Evolutionary conservation across 305 asterid genomes (phyloP), one percentile per base, ranked within the genome.

Genomic region (Ilex paraguariensis): DNA sequence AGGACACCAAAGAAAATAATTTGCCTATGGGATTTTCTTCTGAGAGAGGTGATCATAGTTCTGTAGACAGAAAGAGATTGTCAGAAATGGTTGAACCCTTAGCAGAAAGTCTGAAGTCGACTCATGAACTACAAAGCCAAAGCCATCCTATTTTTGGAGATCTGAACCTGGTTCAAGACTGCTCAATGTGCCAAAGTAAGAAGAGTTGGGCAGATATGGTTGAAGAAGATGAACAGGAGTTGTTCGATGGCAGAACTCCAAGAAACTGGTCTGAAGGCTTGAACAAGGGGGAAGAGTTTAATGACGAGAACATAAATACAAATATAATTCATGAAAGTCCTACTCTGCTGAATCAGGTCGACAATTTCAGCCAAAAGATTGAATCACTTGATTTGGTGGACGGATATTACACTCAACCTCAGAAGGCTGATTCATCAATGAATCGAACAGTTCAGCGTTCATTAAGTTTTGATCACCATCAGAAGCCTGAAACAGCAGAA

Each of bases 171-270:
- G 30, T 52, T 0, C 39, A 21, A 5, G 71, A 62, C 61, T 45
- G 16, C 48, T 32, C 69, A 12, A 48, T 40, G 11, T 32, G 79
- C n/a, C 65, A 66, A 30, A 64, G 50, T n/a, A 75, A 67, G 67
- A 84, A 76, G 80, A 82, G 87, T 46, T 93, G 99, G 99, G 99
- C 96, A 17, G 97, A 87, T 65, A 82, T 90, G 87, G 99, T 86
- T 67, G 99, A 93, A 64, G 97, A 93, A 74, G 95, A 92, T 0
- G 91, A 81, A 33, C 60, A 52, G 60, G 76, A 63, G 66, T 59
- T 60, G 32, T 66, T 17, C 10, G 31, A 64, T 49, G 57, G 33
- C 65, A 60, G 57, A 69, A 54, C 70, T 44, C 67, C 70, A 66
- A 60, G 59, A 51, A 66, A 46, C 58, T 39, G 60, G 21, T 36